A percentile compares a stretch with the other conserved stretches of the same genome.
Evolutionary conservation across 805 yeast species (phyloP).

Genomic region (Scheffersomyces coipomensis): DNA sequence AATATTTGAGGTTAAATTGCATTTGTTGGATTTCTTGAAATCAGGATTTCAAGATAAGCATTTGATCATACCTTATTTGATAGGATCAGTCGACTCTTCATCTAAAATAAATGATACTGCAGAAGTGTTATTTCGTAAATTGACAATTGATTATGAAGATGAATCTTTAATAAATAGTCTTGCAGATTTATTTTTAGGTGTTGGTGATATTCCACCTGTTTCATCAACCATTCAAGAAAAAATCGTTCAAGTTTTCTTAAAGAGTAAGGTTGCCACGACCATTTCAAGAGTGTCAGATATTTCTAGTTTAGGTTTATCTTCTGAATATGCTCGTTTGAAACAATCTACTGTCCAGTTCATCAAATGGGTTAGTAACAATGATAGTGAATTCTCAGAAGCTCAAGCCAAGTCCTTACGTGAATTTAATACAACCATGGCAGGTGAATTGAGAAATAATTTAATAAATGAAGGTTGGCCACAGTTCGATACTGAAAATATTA

Average conservation of each 20-base stretch:
- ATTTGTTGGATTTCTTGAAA: slow-evolving; percentile 37
- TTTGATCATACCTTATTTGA: slow-evolving; percentile 49
- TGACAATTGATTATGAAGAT: slow-evolving; percentile 53
- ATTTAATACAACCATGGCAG: slow-evolving; percentile 45
- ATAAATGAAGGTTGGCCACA: slow-evolving; percentile 63
- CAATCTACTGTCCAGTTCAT: slow-evolving; percentile 62
- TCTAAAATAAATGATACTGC: slow-evolving; percentile 58
- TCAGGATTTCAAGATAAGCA: slow-evolving; percentile 37
- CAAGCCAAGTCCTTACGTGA: slow-evolving; percentile 12
- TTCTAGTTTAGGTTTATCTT: slow-evolving; percentile 58
- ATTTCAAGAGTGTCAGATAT: slow-evolving; percentile 44
- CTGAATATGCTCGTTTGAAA: slow-evolving; percentile 52
- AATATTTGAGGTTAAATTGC: slow-evolving; percentile 29
- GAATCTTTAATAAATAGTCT: slow-evolving; percentile 41
- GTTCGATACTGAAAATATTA: slow-evolving; percentile 31
- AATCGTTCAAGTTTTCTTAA: slow-evolving; percentile 48
- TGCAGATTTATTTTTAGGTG: slow-evolving; percentile 53
- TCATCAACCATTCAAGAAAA: slow-evolving; percentile 53
- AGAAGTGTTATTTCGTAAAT: slow-evolving; percentile 48
- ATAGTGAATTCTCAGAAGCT: slow-evolving; percentile 7
- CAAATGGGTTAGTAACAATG: slow-evolving; percentile 40
- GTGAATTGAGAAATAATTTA: slow-evolving; percentile 51
- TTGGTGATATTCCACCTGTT: slow-evolving; percentile 51
- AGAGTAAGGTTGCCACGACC: slow-evolving; percentile 52
- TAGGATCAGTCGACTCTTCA: slow-evolving; percentile 63